These are phyloP conservation scores for Cryptosporidium baileyi DNA, from an alignment of 169 alveolate species.

Conservation along the genomic window DNA sequence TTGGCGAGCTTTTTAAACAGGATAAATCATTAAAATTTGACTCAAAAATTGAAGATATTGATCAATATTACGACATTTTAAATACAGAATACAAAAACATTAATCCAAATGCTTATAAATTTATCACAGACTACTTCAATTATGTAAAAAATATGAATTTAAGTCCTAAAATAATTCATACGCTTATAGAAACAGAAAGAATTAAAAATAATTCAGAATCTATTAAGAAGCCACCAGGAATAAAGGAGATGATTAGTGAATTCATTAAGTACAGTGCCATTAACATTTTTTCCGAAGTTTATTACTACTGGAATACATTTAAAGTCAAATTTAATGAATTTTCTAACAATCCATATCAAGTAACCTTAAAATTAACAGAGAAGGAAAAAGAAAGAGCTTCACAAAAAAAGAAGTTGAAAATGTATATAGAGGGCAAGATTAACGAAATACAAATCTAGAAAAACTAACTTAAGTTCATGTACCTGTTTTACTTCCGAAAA, in stretches of 20 bases:
- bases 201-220: neutral
- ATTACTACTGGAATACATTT: conserved; percentile 23
- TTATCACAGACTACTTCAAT: conserved; percentile 8
- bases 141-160: neutral
- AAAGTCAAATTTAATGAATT: neutral
- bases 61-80: neutral
- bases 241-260: neutral
- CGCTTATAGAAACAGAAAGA: conserved; percentile 7
- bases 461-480: too few species aligned
- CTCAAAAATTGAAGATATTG: neutral
- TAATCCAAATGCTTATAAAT: conserved; percentile 2
- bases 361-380: neutral
- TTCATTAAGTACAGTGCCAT: conserved; percentile 2
- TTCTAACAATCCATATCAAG: neutral
- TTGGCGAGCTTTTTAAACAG: conserved; percentile 9
- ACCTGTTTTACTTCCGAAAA: too few species aligned
- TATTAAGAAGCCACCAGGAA: neutral
- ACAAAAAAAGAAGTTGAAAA: neutral
- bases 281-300: conserved; percentile 18
- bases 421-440: neutral
- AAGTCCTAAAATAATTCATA: neutral
- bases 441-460: too few species aligned
- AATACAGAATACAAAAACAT: neutral
- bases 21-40: neutral
- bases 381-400: neutral